Percentiles rank a stretch among this genome's conserved stretches.
phyloP scores from a whole-genome alignment of 116 monocot genomes.

The Dioscorea cayenensis region DNA sequence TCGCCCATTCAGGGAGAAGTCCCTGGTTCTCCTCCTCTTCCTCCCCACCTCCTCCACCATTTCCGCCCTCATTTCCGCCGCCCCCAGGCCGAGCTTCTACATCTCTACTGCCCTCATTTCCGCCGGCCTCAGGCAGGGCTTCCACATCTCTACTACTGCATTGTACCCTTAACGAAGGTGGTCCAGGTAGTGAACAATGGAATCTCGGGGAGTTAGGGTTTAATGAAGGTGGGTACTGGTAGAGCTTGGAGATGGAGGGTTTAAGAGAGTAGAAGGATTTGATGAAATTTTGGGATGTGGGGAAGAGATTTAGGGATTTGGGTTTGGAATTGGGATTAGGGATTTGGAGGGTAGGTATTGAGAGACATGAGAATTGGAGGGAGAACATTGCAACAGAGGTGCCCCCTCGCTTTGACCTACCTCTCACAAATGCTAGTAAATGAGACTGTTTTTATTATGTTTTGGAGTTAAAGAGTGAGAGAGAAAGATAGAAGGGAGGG shows the following conservation, averaged over 20 bases:
- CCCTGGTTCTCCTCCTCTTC: constrained; percentile 42
- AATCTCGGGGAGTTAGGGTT: not conserved
- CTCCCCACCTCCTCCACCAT: constrained; percentile 33
- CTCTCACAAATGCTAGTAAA: too few species aligned
- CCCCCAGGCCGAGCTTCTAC: constrained; percentile 9
- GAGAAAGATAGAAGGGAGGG: too few species aligned
- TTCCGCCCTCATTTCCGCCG: constrained; percentile 20
- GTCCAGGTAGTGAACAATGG: not conserved
- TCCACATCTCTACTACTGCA: not conserved
- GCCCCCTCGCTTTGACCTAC: too few species aligned
- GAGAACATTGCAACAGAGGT: too few species aligned
- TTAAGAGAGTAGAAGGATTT: constrained; percentile 15
- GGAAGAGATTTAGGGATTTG: not conserved
- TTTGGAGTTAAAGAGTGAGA: too few species aligned
- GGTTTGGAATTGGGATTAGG: not conserved
- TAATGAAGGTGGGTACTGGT: not conserved
- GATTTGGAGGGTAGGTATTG: not conserved
- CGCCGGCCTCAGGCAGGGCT: constrained; percentile 17
- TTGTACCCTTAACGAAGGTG: not conserved
- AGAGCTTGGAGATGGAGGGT: not conserved
- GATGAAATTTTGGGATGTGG: not conserved
- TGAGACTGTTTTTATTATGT: too few species aligned
- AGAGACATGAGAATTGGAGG: too few species aligned
- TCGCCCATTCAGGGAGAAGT: constrained; percentile 74
- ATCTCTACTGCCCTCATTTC: constrained; percentile 10